Evolutionary conservation across 495 filamentous ascomycete genomes (phyloP), one percentile per base, ranked within the genome.

Genomic region (Cetradonia linearis): DNA sequence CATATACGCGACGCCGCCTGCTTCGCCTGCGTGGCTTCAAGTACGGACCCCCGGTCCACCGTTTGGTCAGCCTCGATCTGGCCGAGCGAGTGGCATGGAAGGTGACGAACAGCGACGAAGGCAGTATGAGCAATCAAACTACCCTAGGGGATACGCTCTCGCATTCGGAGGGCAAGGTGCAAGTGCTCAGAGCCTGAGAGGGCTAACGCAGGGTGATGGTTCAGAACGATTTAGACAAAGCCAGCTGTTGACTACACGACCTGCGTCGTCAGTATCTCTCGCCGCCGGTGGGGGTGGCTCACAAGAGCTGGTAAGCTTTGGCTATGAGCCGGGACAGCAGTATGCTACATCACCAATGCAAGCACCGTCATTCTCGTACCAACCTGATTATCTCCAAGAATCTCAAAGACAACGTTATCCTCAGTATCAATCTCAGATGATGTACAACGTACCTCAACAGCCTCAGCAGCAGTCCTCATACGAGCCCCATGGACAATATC

Each of bases 391-490:
- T 63, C 42, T 67, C 16, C 68, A 70, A 61, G 62, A 70, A 53
- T 61, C 70, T 33, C 70, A 70, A 55, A 65, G 68, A 34, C 73
- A 73, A 58, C 69, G 69, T 37, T 81, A 81, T 60, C 67, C 76
- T 34, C 74, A 77, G 47, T 87, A 87, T 64, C 76, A 62, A 10
- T 75, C 83, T 59, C 80, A 81, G 55, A 81, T 93, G 71, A 83
- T 93, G 75, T 95, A 95, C 76, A 85, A 83, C 74, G 83, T 91
- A 60, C 76, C 79, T 71, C 85, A 87, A 73, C 79, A 84, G 66
- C 76, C 77, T 66, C 74, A 85, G 66, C 75, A 83, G 70, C 82
- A 77, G 68, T 77, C 79, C 61, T 81, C 85, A 63, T 95, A 95
- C 75, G 86, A 90, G 71, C 76, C 84, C 64, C 82, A 84, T 72